phyloP scores from a whole-genome alignment of 768 basidiomycete species.

The Suillus subaureus region DNA sequence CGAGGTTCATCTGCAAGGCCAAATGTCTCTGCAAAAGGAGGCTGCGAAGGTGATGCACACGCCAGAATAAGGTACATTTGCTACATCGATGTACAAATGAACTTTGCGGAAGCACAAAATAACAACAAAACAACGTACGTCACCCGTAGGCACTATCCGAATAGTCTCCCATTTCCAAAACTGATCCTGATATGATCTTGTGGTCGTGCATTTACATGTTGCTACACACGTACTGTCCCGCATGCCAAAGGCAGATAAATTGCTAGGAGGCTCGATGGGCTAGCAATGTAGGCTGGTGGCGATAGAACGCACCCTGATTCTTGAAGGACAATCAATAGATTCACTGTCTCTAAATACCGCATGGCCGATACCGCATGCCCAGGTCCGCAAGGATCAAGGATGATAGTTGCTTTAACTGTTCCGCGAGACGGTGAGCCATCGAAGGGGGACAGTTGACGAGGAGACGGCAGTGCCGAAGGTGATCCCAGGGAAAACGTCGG shows the following conservation, averaged over 20 bases:
- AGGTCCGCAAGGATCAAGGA: constrained; percentile 47
- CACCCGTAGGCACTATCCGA: neutral
- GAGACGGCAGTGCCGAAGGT: constrained; percentile 42
- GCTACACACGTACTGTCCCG: constrained; percentile 50
- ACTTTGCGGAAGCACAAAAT: neutral
- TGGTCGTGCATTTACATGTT: constrained; percentile 17
- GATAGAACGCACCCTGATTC: constrained; percentile 59
- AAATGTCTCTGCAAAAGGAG: constrained; percentile 23
- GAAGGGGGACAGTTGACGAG: constrained; percentile 15
- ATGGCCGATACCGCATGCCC: constrained; percentile 49
- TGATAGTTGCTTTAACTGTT: constrained; percentile 35
- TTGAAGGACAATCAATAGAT: constrained; percentile 56
- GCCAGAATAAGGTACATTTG: constrained; percentile 41
- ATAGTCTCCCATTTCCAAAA: constrained; percentile 20
- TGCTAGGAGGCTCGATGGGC: constrained; percentile 36
- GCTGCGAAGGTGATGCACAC: constrained; percentile 42
- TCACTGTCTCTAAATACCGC: constrained; percentile 42
- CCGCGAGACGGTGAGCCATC: constrained; percentile 21
- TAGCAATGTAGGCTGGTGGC: neutral
- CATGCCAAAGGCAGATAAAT: constrained; percentile 53
- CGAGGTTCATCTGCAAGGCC: constrained; percentile 17
- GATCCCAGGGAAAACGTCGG: constrained; percentile 40
- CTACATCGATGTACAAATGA: constrained; percentile 14
- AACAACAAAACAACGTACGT: neutral
- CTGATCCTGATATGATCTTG: constrained; percentile 9